Conservation (phyloP, 345 rosid species). For the Isatis tinctoria region DNA sequence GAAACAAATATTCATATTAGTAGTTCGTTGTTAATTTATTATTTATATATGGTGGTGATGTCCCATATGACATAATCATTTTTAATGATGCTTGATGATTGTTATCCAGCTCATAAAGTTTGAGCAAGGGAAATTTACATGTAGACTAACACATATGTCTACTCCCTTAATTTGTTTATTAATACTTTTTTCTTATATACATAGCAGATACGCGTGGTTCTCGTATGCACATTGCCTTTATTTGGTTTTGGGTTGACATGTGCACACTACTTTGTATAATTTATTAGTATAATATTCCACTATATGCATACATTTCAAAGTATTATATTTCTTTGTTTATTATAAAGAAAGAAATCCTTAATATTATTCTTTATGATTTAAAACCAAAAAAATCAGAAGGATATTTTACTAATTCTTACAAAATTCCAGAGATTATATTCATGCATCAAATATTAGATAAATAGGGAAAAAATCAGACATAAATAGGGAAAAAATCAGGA, state of each 20-base stretch:
- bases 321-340: background rate
- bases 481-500: background rate
- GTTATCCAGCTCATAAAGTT: background rate
- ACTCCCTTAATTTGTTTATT: background rate
- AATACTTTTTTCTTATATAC: background rate
- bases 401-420: background rate
- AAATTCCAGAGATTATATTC: background rate
- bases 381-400: background rate
- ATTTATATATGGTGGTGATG: background rate
- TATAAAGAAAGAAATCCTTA: background rate
- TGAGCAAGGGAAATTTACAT: background rate
- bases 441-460: background rate
- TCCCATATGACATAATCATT: background rate
- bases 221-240: background rate
- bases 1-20: background rate
- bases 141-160: background rate
- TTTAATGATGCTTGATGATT: background rate
- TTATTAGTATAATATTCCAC: background rate
- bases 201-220: background rate
- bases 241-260: background rate
- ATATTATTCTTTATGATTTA: background rate
- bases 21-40: background rate
- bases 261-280: background rate
- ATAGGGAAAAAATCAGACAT: background rate
- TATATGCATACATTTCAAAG: background rate